Base-by-base conservation (phyloP, 805 yeast species). In the Candida montana region DNA sequence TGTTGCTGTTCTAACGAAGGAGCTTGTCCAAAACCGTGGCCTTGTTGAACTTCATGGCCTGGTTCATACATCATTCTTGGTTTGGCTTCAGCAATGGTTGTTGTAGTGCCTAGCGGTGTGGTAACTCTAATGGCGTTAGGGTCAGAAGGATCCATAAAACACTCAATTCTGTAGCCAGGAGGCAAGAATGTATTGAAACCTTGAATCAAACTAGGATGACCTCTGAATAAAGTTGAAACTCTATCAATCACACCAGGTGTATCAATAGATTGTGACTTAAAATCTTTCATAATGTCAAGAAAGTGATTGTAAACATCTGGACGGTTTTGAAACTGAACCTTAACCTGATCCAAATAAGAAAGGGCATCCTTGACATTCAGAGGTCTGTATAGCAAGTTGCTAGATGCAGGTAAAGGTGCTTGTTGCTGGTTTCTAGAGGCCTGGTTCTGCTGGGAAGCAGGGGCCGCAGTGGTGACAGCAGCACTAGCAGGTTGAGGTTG, bases 241-340 rank as follows among this genome's bases (percentile, higher is more conserved):
- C 99, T 73, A 61, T 91, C 96, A 59, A 93, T 93, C 23, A 93
- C 99, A 28, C 98, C 99, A 0, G 98, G 99, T 0, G 99, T 93
- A 62, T 93, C 98, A 54, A 93, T 90, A 47, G 79, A 79, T 67
- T 91, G 97, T 40, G 95, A 83, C 69, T 95, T 95, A 69, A 93
- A 95, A 60, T 95, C 99, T 68, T 95, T 95, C 99, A 93, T 93
- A 50, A 93, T 91, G 60, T 93, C 99, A 57, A 93, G 72, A 57
- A 95, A 93, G 62, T 86, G 89, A 63, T 93, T 93, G 71, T 93
- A 93, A 33, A 93, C 95, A 55, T 90, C 97, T 0, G 98, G 95
- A 65, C 91, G 95, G 50, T 81, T 76, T 62, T 77, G 83, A 64
- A 93, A 93, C 61, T 90, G 97, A 37, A 83, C 75, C 64, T 93